Base-by-base conservation (phyloP, 2,329 filamentous ascomycete species). In the Mollisiaceae sp. region DNA sequence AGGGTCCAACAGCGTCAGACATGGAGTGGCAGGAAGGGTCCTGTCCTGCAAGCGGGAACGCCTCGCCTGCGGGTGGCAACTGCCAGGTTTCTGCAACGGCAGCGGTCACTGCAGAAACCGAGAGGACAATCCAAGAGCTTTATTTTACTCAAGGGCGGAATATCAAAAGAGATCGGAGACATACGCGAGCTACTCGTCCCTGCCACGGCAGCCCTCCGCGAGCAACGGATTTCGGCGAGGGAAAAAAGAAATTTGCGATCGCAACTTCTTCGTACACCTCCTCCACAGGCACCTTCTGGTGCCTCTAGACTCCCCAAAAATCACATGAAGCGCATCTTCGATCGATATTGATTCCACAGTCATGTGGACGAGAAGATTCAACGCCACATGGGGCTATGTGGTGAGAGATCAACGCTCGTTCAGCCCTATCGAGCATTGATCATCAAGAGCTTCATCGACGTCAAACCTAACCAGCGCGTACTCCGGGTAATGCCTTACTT, bases 361-460 rank as follows among this genome's bases (percentile, higher is more conserved):
- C 35, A 15, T n/a, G 22, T 43, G 35, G n/a, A 20, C 22, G 14
- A 15, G 52, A 41, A 50, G 43, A 58, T 47, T 14, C 36, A 60
- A 63, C 61, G 65, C 57, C 65, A 63, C 60, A 65, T 4, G 22
- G 54, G 56, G 56, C 61, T 60, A 58, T 64, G 61, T 35, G 11
- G 45, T 18, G n/a, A 11, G 39, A 41, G 65, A 67, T 67, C 65
- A 55, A 20, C 65, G 35, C 41, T 24, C 39, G 52, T 54, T 60
- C 59, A 63, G 59, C 59, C 62, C 22, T 60, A 50, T 58, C 38
- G 45, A 59, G 59, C n/a, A 64, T 36, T 60, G 65, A 64, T 64
- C 62, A 54, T 60, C 62, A 50, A 22, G n/a, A 20, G 45, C 45
- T 50, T 50, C 45, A 50, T 24, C 20, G 45, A 41, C 35, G 22